phyloP scores from a whole-genome alignment of 148 eudicot species.

The Limonium bicolor region DNA sequence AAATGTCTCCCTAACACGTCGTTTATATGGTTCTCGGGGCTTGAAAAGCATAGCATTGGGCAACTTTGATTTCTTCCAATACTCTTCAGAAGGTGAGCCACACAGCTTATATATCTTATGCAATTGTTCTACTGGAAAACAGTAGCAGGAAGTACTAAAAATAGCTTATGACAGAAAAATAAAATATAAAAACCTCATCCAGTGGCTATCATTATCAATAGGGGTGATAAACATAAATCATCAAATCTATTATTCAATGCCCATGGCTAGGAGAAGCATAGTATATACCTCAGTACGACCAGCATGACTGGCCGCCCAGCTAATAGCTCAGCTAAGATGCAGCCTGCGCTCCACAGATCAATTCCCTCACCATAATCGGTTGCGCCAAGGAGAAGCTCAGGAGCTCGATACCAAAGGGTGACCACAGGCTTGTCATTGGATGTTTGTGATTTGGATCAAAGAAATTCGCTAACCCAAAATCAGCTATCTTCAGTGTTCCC shows the following conservation, averaged over 20 bases:
- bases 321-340: slow-evolving; percentile 72
- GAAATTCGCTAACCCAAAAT: slow-evolving; percentile 72
- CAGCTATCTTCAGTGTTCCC: slow-evolving; percentile 75
- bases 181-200: no score
- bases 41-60: slow-evolving; percentile 77
- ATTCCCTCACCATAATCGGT: slow-evolving; percentile 74
- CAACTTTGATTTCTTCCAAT: slow-evolving; percentile 72
- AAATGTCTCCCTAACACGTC: slow-evolving; percentile 60
- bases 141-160: background rate
- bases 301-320: slow-evolving; percentile 81
- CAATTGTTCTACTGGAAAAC: slow-evolving; percentile 63
- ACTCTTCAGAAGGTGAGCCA: slow-evolving; percentile 77
- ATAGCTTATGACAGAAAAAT: background rate
- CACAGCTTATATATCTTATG: slow-evolving; percentile 82
- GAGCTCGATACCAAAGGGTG: slow-evolving; percentile 87
- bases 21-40: slow-evolving; percentile 71
- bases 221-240: background rate
- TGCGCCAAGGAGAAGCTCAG: slow-evolving; percentile 82
- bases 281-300: slow-evolving; percentile 72
- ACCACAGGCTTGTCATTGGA: slow-evolving; percentile 83
- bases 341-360: slow-evolving; percentile 88
- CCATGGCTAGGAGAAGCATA: background rate
- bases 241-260: background rate
- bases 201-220: background rate
- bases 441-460: slow-evolving; percentile 72